These are phyloP conservation scores for Dentipellis fragilis DNA, from an alignment of 768 basidiomycete species.

Conservation along the genomic window DNA sequence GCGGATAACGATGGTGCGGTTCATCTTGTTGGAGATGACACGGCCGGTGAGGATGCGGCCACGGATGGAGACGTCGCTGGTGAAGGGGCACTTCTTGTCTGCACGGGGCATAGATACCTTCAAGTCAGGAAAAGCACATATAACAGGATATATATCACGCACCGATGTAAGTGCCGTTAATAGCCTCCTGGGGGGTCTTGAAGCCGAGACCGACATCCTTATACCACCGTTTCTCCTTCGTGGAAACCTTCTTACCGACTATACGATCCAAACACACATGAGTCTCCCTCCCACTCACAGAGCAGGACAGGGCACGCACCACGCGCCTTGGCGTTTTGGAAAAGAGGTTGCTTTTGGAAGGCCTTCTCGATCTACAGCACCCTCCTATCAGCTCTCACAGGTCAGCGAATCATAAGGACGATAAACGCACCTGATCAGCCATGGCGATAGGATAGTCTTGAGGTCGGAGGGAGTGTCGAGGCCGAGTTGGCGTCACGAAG, in stretches of 20 bases:
- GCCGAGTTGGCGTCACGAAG: conserved; percentile 2
- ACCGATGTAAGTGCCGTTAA: conserved; percentile 96
- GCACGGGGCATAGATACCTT: conserved; percentile 1
- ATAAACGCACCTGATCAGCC: conserved; percentile 28
- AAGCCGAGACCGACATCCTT: conserved; percentile 97
- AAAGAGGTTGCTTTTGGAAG: conserved; percentile 95
- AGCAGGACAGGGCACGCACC: conserved; percentile 43
- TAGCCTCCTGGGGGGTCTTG: conserved; percentile 93
- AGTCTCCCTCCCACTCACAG: not conserved
- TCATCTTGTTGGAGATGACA: conserved; percentile 99
- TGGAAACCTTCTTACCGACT: conserved; percentile 87
- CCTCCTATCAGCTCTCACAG: too few relatives aligned
- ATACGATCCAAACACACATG: conserved; percentile 1
- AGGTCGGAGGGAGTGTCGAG: conserved; percentile 11
- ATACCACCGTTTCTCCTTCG: conserved; percentile 97
- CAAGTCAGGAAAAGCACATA: not conserved
- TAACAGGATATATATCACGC: conserved; percentile 22
- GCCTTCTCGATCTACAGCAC: conserved; percentile 80
- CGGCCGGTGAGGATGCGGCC: conserved; percentile 97
- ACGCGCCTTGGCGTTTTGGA: conserved; percentile 92
- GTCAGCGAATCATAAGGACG: not conserved
- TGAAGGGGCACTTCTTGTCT: conserved; percentile 99
- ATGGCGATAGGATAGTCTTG: conserved; percentile 24
- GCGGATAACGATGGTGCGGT: conserved; percentile 94
- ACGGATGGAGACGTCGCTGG: conserved; percentile 93